Conservation (phyloP, 2,329 filamentous ascomycete species). For the Fusarium globosum region DNA sequence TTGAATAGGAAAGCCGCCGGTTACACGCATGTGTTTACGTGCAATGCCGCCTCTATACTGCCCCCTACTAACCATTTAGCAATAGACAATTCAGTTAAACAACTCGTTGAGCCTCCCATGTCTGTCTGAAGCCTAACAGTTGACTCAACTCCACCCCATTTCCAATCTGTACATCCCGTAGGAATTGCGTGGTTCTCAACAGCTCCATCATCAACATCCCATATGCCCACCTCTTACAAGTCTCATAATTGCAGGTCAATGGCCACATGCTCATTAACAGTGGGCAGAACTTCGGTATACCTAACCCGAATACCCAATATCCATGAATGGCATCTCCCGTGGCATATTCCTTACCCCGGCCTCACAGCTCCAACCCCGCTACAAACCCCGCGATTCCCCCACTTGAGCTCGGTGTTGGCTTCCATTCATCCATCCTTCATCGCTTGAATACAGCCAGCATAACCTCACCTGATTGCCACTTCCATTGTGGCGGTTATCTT, state of each 20-base stretch:
- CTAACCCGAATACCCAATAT: not conserved
- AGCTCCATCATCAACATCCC: not conserved
- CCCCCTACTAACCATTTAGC: not conserved
- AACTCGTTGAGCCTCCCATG: not conserved
- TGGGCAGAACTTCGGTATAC: not conserved
- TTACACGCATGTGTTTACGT: not conserved
- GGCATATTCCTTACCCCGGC: conserved; percentile 13
- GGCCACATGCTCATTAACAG: conserved; percentile 8
- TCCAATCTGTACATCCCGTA: not conserved
- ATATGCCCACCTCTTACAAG: not conserved
- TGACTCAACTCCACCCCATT: not conserved
- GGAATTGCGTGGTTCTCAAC: conserved; percentile 8
- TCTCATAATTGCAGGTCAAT: conserved; percentile 10
- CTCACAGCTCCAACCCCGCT: conserved; percentile 21
- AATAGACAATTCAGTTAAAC: not conserved
- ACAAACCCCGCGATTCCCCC: conserved; percentile 28
- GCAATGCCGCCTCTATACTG: not conserved
- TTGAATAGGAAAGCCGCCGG: conserved; percentile 1
- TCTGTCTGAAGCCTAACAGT: not conserved
- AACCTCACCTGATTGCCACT: conserved; percentile 7
- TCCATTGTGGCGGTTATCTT: not conserved
- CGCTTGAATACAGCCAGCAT: conserved; percentile 1
- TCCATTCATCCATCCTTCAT: conserved; percentile 8
- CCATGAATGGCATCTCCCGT: conserved; percentile 10
- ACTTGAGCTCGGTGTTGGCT: conserved; percentile 10